Evolutionary conservation across 2,329 filamentous ascomycete species (phyloP), one percentile per base, ranked within the genome.

Genomic region (Scedosporium apiospermum): DNA sequence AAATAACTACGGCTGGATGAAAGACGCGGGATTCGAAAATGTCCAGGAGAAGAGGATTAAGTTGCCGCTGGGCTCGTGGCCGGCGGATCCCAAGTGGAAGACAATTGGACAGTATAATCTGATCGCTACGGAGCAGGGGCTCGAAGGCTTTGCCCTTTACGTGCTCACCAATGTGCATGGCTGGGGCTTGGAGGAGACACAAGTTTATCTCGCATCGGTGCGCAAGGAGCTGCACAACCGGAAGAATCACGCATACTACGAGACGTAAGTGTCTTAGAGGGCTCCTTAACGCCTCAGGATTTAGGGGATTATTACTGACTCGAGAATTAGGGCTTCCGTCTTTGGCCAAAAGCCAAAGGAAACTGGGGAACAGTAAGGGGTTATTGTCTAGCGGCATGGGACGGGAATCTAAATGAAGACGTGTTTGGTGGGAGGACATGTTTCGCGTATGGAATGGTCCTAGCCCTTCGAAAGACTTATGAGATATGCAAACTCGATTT

Each of bases 61-160:
- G 30, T 71, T 82, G 12, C 80, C 81, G 0, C 74, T 79, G 6
- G 79, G 77, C n/a, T 69, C 71, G 0, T 84, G 81, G 81, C 73
- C 80, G 0, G 75, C 71, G 57, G 77, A 83, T 58, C 69, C 73
- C n/a, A 75, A 72, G 16, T 71, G 80, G 53, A 80, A 78, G 65
- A 74, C 74, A 72, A 3, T 67, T 68, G 23, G 60, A 62, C 3
- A 30, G 21, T n/a, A 62, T 59, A 16, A 53, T 18, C 53, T 27
- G 23, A n/a, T 27, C 6, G 23, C 30, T 3, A 27, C 23, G 16
- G 30, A 27, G 23, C 14, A 57, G 30, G 53, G 53, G 6, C 53
- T 57, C 14, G 53, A 57, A 5, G 53, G 53, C 1, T 57, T 57
- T 23, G 53, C 53, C 6, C 53, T 57, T 23, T 34, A 34, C 16